phyloP scores from a whole-genome alignment of 2,329 filamentous ascomycete genomes.

The Paramyrothecium roridum region DNA sequence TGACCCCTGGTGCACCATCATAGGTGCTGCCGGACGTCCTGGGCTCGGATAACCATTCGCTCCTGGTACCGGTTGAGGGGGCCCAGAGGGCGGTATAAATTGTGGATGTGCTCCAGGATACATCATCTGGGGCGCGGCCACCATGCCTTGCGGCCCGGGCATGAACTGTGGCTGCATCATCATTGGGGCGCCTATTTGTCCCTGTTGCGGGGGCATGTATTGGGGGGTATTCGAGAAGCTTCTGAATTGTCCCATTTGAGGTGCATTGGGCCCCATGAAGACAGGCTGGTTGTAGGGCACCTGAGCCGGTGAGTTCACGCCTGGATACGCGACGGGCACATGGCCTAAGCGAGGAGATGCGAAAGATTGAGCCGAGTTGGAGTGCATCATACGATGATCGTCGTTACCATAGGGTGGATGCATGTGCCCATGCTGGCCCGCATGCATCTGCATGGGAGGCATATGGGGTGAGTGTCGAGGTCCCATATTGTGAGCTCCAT shows the following conservation, averaged over 20 bases:
- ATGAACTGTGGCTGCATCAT: slow-evolving; percentile 83
- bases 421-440: slow-evolving; percentile 66
- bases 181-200: slow-evolving; percentile 72
- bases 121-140: slow-evolving; percentile 74
- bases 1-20: slow-evolving; percentile 94
- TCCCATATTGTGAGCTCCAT: slow-evolving; percentile 64
- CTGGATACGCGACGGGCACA: slow-evolving; percentile 66
- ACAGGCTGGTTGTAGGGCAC: slow-evolving; percentile 71
- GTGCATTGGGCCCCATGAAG: slow-evolving; percentile 66
- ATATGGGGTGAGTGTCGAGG: slow-evolving; percentile 72
- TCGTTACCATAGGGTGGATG: slow-evolving; percentile 67
- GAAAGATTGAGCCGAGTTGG: slow-evolving; percentile 78
- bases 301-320: slow-evolving; percentile 66
- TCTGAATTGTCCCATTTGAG: slow-evolving; percentile 67
- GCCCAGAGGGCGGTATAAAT: slow-evolving; percentile 60
- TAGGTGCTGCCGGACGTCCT: slow-evolving; percentile 70
- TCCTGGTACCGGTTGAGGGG: slow-evolving; percentile 59
- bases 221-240: slow-evolving; percentile 68
- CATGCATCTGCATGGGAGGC: slow-evolving; percentile 73
- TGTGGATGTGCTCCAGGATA: slow-evolving; percentile 65
- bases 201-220: slow-evolving; percentile 68
- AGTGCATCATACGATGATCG: slow-evolving; percentile 85
- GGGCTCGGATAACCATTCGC: slow-evolving; percentile 86
- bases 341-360: slow-evolving; percentile 78
- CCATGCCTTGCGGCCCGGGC: slow-evolving; percentile 67